Base-by-base conservation (phyloP, 805 yeast genomes). In the Lipomyces mesembrius region DNA sequence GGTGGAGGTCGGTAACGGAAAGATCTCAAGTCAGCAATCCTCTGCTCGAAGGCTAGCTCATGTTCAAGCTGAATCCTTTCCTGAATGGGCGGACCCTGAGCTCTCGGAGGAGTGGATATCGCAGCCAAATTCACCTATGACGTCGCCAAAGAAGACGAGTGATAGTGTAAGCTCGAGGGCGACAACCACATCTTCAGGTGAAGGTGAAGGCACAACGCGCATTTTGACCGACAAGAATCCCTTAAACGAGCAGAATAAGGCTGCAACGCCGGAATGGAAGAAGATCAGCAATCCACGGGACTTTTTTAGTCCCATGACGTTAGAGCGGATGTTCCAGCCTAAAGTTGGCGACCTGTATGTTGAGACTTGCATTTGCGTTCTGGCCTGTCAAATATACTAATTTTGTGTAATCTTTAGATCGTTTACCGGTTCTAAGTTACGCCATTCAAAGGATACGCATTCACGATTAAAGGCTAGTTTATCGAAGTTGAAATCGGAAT, bases 61-160 rank as follows among this genome's bases (percentile, higher is more conserved):
- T 7, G 49, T 43, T 17, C 49, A 22, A 22, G 62, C 61, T n/a
- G 46, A 52, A 22, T 57, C 64, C n/a, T 27, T 65, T 39, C 70
- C 70, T 14, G 67, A 65, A 2, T 68, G 71, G 71, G 61, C 49
- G 17, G 71, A 67, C 35, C 61, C 67, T 3, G 71, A 68, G 62
- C 65, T 68, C 3, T 68, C 71, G 7, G 71, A 68, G 46, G 71
- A 68, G 25, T 68, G 71, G 71, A 63, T 68, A 17, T 66, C 71
- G 0, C 63, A 60, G 43, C 71, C 71, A 7, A 62, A 54, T 46
- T 66, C 70, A 22, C 70, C 70, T 29, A 62, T 39, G 11, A 22
- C 39, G 62, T 12, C 51, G 27, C 43, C 39, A 37, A 39, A 51
- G 29, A 63, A 54, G 49, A 43, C 57, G 9, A 39, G 27, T 12